Conservation (phyloP, 129 eudicot genomes). For the Pulicaria dysenterica region DNA sequence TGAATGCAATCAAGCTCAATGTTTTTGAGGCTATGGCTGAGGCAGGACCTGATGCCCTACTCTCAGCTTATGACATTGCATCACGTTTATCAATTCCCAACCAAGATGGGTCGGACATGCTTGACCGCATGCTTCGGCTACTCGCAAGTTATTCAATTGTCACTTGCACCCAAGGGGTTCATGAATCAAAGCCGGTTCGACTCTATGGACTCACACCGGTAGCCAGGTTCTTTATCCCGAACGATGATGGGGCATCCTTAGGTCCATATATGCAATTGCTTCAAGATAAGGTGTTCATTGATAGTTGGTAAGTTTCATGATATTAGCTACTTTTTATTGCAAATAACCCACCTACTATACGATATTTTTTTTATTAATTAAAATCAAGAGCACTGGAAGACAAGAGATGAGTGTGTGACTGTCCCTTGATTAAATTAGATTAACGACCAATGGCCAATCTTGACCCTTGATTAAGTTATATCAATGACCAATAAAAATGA, state of each 20-base stretch:
- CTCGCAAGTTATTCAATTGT: conserved; percentile 40
- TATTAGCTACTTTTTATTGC: background rate
- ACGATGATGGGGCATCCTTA: conserved; percentile 32
- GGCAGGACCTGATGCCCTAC: conserved; percentile 16
- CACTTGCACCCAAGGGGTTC: conserved; percentile 20
- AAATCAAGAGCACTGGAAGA: too few relatives aligned
- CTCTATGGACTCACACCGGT: conserved; percentile 37
- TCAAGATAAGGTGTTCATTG: conserved; percentile 37
- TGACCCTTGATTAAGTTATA: too few relatives aligned
- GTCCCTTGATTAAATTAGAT: too few relatives aligned
- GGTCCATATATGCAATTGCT: conserved; percentile 26
- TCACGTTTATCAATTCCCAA: conserved; percentile 26
- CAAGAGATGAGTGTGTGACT: too few relatives aligned
- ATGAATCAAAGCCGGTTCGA: conserved; percentile 7
- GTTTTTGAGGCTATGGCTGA: conserved; percentile 25
- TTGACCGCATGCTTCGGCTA: conserved; percentile 48
- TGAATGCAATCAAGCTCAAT: conserved; percentile 20
- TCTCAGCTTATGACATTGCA: conserved; percentile 20
- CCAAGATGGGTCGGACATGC: conserved; percentile 29
- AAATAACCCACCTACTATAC: too few relatives aligned
- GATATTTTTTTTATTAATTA: too few relatives aligned
- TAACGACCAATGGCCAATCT: too few relatives aligned
- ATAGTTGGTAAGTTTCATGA: conserved; percentile 37
- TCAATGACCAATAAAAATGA: too few relatives aligned
- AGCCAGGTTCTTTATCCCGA: conserved; percentile 31